Evolutionary conservation across 2,329 filamentous ascomycete genomes (phyloP), one percentile per base, ranked within the genome.

Genomic region (Xylariaceae sp.): DNA sequence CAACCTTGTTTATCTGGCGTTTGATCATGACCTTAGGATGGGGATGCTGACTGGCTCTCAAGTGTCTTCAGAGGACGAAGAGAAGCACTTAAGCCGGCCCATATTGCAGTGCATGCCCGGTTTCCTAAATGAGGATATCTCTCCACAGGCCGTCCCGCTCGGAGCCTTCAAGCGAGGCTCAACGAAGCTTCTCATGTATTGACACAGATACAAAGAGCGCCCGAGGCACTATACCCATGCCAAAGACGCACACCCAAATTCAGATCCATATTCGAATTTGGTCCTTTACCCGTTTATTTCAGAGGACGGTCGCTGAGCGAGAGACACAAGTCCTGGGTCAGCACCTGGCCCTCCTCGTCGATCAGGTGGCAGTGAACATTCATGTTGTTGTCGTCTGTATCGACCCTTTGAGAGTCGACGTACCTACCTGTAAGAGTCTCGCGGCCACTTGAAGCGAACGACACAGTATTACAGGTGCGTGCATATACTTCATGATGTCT

Each of bases 401-500:
- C 8, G 18, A 15, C 13, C 7, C 6, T 30, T 30, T 18, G 10
- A 45, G 9, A 18, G 41, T 37, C 45, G 23, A 50, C 4, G 51
- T 17, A 30, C 15, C 34, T 55, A 23, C 15, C 34, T 55, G 37
- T 39, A 47, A 53, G 30, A 3, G 11, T 49, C 4, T 13, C 8
- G 23, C 15, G 13, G 41, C 41, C 13, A n/a, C 41, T 45, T 15
- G 17, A 8, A 44, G 30, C 17, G 34, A 52, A 15, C 15, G 48
- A 39, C 15, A 45, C 30, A 30, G 41, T 35, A n/a, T 41, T 41
- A 41, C 37, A 51, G 11, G 49, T 51, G 49, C 49, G 47, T 57
- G 23, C 30, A 51, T 55, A 7, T 51, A 53, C 23, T 49, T 37
- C 47, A 55, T 35, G 45, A 50, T 48, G 39, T 49, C 15, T 57